Conservation (phyloP, 2,329 filamentous ascomycete species). For the Clonostachys rosea region DNA sequence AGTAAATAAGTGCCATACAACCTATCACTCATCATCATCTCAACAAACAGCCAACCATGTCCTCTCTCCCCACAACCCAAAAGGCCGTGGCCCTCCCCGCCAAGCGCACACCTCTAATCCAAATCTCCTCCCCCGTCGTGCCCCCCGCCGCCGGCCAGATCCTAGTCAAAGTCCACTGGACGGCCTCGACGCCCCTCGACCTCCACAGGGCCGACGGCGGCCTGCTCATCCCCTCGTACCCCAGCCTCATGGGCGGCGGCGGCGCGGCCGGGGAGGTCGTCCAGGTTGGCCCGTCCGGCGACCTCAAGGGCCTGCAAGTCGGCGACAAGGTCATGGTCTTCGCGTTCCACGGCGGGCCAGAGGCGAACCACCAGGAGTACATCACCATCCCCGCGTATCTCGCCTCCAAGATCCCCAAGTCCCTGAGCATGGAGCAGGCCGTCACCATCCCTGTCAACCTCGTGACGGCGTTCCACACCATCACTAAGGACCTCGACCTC, state of each 20-base stretch:
- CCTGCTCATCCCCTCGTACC: slow-evolving; percentile 41
- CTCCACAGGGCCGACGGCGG: slow-evolving; percentile 58
- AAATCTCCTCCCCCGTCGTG: slow-evolving; percentile 42
- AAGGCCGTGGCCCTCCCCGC: slow-evolving; percentile 57
- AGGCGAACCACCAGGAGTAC: slow-evolving; percentile 52
- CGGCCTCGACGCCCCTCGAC: slow-evolving; percentile 56
- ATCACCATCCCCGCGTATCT: slow-evolving; percentile 45
- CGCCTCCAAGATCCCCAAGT: slow-evolving; percentile 36
- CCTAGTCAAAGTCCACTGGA: slow-evolving; percentile 50
- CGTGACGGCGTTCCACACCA: slow-evolving; percentile 54
- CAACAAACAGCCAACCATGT: not conserved
- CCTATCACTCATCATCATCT: slow-evolving; percentile 10
- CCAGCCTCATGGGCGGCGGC: slow-evolving; percentile 44
- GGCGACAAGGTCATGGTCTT: slow-evolving; percentile 56
- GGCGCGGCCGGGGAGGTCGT: slow-evolving; percentile 47
- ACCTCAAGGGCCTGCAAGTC: slow-evolving; percentile 31
- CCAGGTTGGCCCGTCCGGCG: slow-evolving; percentile 29
- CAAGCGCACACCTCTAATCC: slow-evolving; percentile 40
- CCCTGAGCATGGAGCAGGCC: slow-evolving; percentile 35
- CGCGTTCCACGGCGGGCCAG: slow-evolving; percentile 34
- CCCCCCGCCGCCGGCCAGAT: slow-evolving; percentile 39
- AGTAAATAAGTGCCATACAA: slow-evolving; percentile 26
- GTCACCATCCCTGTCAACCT: slow-evolving; percentile 53
- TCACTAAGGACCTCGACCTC: slow-evolving; percentile 42
- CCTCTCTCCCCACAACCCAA: slow-evolving; percentile 34